These are phyloP conservation scores for Arabidopsis thaliana DNA, from an alignment of 345 rosid species.

Conservation along the genomic window DNA sequence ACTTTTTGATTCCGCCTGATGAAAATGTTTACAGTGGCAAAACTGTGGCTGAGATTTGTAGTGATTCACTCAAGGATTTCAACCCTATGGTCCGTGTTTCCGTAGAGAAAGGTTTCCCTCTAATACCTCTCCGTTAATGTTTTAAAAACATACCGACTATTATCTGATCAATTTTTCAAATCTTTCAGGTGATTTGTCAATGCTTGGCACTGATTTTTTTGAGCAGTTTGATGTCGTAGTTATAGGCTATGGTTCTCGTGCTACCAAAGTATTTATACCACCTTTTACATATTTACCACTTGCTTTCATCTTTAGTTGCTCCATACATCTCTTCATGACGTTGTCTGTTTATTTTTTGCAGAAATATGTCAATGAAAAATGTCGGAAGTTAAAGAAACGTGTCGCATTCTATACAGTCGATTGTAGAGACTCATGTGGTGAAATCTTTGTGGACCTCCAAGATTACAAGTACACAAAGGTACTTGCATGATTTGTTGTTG, in stretches of 20 bases:
- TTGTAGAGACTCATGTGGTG: slow-evolving; percentile 84
- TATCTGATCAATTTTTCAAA: not conserved
- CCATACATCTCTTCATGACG: slow-evolving; percentile 4
- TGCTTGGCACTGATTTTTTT: slow-evolving; percentile 59
- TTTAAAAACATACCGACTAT: not conserved
- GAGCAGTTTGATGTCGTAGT: slow-evolving; percentile 80
- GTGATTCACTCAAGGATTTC: slow-evolving; percentile 81
- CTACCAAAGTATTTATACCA: slow-evolving; percentile 57
- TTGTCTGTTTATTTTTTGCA: slow-evolving; percentile 29
- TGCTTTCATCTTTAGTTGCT: slow-evolving; percentile 5
- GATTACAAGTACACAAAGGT: slow-evolving; percentile 69
- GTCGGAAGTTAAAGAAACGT: slow-evolving; percentile 70
- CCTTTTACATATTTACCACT: not conserved
- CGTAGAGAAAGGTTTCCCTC: slow-evolving; percentile 65
- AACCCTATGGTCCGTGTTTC: slow-evolving; percentile 94
- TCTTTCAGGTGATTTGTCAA: slow-evolving; percentile 73
- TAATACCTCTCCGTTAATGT: not conserved
- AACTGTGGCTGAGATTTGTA: slow-evolving; percentile 83
- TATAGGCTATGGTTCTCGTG: slow-evolving; percentile 67
- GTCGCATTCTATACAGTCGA: slow-evolving; percentile 86
- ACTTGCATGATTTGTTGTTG: not conserved
- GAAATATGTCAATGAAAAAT: slow-evolving; percentile 80
- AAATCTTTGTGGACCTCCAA: slow-evolving; percentile 88
- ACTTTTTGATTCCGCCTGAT: slow-evolving; percentile 75
- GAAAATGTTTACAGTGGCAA: slow-evolving; percentile 59